These are phyloP conservation scores for Eucalyptus victrix DNA, from an alignment of 345 rosid genomes.

Conservation along the genomic window DNA sequence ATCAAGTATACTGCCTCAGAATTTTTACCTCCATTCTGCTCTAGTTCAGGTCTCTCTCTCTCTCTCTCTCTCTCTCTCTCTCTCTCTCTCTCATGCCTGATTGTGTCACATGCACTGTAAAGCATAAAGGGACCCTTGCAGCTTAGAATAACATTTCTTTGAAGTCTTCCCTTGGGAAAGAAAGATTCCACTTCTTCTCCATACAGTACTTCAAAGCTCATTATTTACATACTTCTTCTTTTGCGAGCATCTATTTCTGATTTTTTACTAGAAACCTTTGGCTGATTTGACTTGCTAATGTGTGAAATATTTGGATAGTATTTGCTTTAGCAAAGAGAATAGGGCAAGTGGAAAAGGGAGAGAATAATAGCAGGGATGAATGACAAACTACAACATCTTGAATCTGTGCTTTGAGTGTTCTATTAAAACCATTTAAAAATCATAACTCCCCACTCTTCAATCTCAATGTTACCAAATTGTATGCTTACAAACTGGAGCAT, in stretches of 20 bases:
- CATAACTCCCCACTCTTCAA: neutral
- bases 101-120: neutral
- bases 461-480: neutral
- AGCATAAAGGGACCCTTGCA: neutral
- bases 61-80: neutral
- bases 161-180: neutral
- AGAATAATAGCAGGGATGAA: neutral
- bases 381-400: neutral
- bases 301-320: neutral
- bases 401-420: neutral
- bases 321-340: neutral
- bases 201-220: neutral
- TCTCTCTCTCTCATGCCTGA: too few species aligned
- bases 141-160: neutral
- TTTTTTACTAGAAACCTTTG: neutral
- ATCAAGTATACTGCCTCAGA: constrained; percentile 93
- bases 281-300: neutral
- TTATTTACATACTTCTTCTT: neutral
- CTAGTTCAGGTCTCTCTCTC: constrained; percentile 37
- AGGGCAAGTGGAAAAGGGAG: neutral
- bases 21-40: constrained; percentile 92
- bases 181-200: neutral
- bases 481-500: neutral
- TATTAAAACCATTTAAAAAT: neutral
- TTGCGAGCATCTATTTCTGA: neutral